Conservation (phyloP, 768 basidiomycete species). For the Suillus paluster region DNA sequence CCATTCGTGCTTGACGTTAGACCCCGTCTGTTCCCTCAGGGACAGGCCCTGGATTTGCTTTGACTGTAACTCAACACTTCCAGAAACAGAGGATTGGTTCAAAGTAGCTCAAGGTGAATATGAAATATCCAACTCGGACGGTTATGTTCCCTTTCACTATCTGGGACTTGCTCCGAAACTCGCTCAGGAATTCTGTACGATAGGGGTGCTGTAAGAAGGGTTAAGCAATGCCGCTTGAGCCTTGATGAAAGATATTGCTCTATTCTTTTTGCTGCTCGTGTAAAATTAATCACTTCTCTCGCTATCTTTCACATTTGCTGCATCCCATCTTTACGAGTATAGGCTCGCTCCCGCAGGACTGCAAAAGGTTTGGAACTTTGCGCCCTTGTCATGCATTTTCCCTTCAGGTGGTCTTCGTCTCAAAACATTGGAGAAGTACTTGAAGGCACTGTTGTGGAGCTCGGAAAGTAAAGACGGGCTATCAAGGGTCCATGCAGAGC, state of each 20-base stretch:
- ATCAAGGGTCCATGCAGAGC: conserved; percentile 71
- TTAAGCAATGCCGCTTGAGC: conserved; percentile 29
- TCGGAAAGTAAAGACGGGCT: conserved; percentile 82
- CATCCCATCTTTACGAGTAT: conserved; percentile 91
- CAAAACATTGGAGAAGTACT: conserved; percentile 86
- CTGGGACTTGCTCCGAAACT: conserved; percentile 22
- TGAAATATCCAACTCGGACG: neutral
- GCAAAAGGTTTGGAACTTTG: conserved; percentile 49
- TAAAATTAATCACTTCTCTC: conserved; percentile 92
- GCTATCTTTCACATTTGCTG: conserved; percentile 81
- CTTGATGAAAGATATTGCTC: neutral
- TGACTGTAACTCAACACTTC: conserved; percentile 16
- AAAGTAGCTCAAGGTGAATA: neutral
- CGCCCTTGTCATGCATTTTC: neutral
- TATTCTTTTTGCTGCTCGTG: conserved; percentile 8
- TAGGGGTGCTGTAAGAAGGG: conserved; percentile 55
- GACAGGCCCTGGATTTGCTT: conserved; percentile 18
- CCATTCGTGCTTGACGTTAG: conserved; percentile 29
- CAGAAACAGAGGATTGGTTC: conserved; percentile 16
- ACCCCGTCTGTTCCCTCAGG: conserved; percentile 35
- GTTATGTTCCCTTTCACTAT: conserved; percentile 11
- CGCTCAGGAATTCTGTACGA: conserved; percentile 42
- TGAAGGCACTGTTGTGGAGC: conserved; percentile 69
- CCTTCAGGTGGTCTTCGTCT: conserved; percentile 72
- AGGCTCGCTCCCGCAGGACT: conserved; percentile 82